phyloP scores from a whole-genome alignment of 2,329 filamentous ascomycete genomes.

The Cercospora sesami region DNA sequence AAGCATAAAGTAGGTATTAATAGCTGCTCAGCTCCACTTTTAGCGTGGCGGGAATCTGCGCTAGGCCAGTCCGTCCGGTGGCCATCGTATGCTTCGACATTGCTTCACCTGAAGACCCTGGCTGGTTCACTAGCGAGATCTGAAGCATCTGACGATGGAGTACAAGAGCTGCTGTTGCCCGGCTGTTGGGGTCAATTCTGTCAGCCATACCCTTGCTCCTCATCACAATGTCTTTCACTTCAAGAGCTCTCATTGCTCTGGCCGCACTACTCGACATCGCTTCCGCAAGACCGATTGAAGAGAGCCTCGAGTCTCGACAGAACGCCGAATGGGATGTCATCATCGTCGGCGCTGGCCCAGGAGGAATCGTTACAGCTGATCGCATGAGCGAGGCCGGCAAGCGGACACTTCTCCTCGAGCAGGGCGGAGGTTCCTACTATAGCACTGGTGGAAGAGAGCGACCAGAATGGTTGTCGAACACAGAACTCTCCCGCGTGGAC shows the following conservation, averaged over 20 bases:
- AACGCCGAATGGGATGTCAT: slow-evolving; percentile 38
- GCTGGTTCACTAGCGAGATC: background rate
- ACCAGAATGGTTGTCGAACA: slow-evolving; percentile 52
- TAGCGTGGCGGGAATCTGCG: background rate
- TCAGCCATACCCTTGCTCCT: background rate
- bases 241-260: slow-evolving; percentile 10
- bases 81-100: slow-evolving; percentile 1
- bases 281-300: slow-evolving; percentile 5
- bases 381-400: slow-evolving; percentile 55
- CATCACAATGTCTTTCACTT: slow-evolving; percentile 5
- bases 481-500: slow-evolving; percentile 53
- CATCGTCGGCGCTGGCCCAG: slow-evolving; percentile 53
- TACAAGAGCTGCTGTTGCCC: slow-evolving; percentile 1
- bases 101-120: background rate
- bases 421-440: slow-evolving; percentile 48
- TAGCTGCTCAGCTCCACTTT: background rate
- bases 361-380: slow-evolving; percentile 55
- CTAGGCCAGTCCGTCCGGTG: background rate
- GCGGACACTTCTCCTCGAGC: slow-evolving; percentile 55
- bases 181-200: background rate
- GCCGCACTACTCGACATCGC: background rate
- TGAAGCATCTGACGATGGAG: background rate
- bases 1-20: background rate
- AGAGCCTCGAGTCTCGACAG: slow-evolving; percentile 5
- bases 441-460: slow-evolving; percentile 43